Conservation (phyloP, 805 yeast genomes). For the Millerozyma acaciae region DNA sequence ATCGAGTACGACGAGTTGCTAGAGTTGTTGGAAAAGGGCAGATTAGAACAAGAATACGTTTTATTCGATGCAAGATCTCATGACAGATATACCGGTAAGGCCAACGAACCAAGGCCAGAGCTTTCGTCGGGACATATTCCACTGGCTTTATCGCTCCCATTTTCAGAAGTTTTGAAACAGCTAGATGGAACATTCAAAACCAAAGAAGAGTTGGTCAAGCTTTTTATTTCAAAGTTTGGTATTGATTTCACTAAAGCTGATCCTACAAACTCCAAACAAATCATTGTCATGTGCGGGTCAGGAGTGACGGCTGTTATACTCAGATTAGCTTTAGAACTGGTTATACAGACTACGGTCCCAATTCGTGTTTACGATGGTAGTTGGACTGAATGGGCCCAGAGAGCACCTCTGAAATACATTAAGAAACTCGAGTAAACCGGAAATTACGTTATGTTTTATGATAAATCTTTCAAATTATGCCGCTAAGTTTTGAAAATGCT, state of each 20-base stretch:
- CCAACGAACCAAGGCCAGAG: constrained; percentile 88
- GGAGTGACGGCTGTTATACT: constrained; percentile 94
- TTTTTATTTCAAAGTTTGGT: constrained; percentile 38
- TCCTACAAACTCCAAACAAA: constrained; percentile 50
- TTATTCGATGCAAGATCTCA: constrained; percentile 79
- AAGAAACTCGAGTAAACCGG: constrained; percentile 28
- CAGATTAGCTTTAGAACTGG: constrained; percentile 56
- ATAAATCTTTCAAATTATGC: background rate
- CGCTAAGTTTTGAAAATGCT: background rate
- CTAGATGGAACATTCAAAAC: constrained; percentile 45
- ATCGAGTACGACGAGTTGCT: constrained; percentile 64
- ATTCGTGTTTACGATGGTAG: constrained; percentile 66
- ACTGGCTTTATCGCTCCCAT: constrained; percentile 75
- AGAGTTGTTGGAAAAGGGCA: constrained; percentile 49
- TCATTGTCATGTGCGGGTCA: constrained; percentile 89
- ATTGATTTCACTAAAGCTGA: constrained; percentile 26
- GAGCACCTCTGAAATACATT: constrained; percentile 57
- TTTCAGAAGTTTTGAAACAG: constrained; percentile 51
- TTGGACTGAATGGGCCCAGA: constrained; percentile 83
- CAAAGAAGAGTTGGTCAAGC: constrained; percentile 39
- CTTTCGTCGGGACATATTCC: constrained; percentile 88
- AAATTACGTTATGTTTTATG: background rate
- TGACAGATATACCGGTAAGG: constrained; percentile 72
- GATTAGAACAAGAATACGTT: constrained; percentile 43
- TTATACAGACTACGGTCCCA: constrained; percentile 34